Evolutionary conservation across 2,329 filamentous ascomycete species (phyloP), one percentile per base, ranked within the genome.

Genomic region (Helotiales sp.): DNA sequence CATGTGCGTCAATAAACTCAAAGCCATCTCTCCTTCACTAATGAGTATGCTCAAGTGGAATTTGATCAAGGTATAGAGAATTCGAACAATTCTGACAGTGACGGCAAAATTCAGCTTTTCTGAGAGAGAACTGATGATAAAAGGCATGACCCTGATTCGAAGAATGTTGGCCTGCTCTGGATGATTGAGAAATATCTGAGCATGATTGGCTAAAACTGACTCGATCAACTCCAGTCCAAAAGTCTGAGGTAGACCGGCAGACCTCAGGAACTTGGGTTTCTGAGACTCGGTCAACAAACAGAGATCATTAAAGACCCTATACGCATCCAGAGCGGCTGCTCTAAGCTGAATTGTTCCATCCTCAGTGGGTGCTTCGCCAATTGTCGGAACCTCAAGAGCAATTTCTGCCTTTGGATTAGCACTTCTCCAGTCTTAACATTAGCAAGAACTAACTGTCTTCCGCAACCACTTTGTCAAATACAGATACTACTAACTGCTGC

Each of bases 181-280:
- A 69, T 97, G 92, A 2, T 80, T 79, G 17, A 86, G 78, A 71
- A 98, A 95, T 27, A 96, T 84, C 52, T 81, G 79, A n/a, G 87
- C 84, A 76, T 97, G 91, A 66, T 93, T 96, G 24, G 89, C 88
- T 58, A 99, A 77, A 52, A 96, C 86, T 0, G 91, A 93, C 74
- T 97, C 93, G 66, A 99, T 91, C 54, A 98, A 81, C 71, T 99
- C 95, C 1, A 99, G 77, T 5, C 92, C 90, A 66, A 96, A 95
- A 0, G 90, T 88, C 66, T 91, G 86, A 0, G 91, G 86, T 9
- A 98, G 80, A 3, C 85, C 84, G 12, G 89, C 86, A 67, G 95
- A 90, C 30, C 86, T 86, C 36, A 99, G 80, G 68, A 93, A 96
- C 63, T 91, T 86, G 3, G 93, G 87, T 38, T 87, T 86, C 66